Base-by-base conservation (phyloP, 1,139 yeast genomes). In the Geotrichum australiense region DNA sequence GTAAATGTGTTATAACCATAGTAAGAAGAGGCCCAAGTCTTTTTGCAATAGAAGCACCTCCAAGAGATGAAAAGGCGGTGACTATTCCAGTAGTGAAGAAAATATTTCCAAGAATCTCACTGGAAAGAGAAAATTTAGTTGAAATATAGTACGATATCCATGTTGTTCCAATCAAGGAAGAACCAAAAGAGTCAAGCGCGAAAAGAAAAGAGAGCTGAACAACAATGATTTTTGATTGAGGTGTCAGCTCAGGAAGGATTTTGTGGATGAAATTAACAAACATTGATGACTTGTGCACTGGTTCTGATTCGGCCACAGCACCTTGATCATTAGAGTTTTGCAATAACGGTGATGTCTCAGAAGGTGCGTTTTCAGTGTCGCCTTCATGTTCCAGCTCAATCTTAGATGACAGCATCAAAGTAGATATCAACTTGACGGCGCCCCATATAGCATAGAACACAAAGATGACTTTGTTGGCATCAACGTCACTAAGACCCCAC, bases 81-180 rank as follows among this genome's bases (percentile, higher is more conserved):
- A 76, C 63, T 23, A 78, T 53, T 48, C 76, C 79, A 5, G 86
- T 73, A 34, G 69, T 55, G 54, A 85, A 84, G 59, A 85, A 67
- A 16, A 86, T 49, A 58, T 68, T 35, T 7, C 78, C 78, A 24
- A 74, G 55, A 0, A 62, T 29, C 10, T 57, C 53, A 26, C 56
- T 58, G 2, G 62, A 42, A 14, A 58, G 47, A 22, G 49, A 48
- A 47, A 64, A 64, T 16, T 56, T 51, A 22, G 57, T 55, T 12
- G 56, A 47, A 63, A 85, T 78, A 61, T 84, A 87, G 57, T 80
- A 86, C 24, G 86, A 85, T 39, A 82, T 72, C 96, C 96, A 87
- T 1, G 94, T 82, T 37, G 79, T 69, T 1, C 94, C 80, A 85
- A 85, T 81, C 59, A 86, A 80, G 0, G 96, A 95, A 47, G 79